phyloP scores from a whole-genome alignment of 768 basidiomycete species.

The Xerocomellus amylosporus region DNA sequence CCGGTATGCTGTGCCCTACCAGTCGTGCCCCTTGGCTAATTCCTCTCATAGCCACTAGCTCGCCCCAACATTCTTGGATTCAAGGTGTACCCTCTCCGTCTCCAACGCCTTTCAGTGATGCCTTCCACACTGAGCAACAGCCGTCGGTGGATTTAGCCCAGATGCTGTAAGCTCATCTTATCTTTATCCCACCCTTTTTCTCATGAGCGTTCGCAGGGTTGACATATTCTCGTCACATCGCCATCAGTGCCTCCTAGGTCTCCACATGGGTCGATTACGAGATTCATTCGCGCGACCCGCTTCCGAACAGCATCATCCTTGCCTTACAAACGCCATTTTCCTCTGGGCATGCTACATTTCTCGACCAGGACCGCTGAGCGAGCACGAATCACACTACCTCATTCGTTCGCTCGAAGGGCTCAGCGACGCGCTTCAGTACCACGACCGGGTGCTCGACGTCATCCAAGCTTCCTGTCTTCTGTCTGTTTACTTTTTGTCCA shows the following conservation, averaged over 20 bases:
- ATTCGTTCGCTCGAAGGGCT: constrained; percentile 59
- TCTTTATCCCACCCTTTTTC: constrained; percentile 2
- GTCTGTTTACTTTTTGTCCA: constrained; percentile 72
- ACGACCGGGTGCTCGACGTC: constrained; percentile 59
- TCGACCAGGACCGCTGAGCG: constrained; percentile 62
- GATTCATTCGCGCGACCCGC: constrained; percentile 54
- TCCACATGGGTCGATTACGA: constrained; percentile 64
- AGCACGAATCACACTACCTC: constrained; percentile 74
- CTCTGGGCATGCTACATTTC: constrained; percentile 83
- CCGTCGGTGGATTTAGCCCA: constrained; percentile 59
- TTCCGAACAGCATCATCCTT: constrained; percentile 68
- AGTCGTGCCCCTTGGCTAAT: constrained; percentile 2
- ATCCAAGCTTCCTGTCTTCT: constrained; percentile 76
- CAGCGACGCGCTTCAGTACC: constrained; percentile 57
- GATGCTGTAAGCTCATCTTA: constrained; percentile 52
- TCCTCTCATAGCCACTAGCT: constrained; percentile 39
- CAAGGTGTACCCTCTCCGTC: constrained; percentile 50
- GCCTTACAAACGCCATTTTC: constrained; percentile 76
- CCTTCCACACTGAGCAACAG: constrained; percentile 43
- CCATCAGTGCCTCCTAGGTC: constrained; percentile 69
- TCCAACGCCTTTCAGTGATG: constrained; percentile 52
- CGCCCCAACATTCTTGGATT: constrained; percentile 53
- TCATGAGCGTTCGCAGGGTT: constrained; percentile 43
- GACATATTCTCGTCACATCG: constrained; percentile 75
- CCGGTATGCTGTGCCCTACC: constrained; percentile 37